phyloP scores from a whole-genome alignment of 352 stramenopile species.

The Globisporangium nunn region DNA sequence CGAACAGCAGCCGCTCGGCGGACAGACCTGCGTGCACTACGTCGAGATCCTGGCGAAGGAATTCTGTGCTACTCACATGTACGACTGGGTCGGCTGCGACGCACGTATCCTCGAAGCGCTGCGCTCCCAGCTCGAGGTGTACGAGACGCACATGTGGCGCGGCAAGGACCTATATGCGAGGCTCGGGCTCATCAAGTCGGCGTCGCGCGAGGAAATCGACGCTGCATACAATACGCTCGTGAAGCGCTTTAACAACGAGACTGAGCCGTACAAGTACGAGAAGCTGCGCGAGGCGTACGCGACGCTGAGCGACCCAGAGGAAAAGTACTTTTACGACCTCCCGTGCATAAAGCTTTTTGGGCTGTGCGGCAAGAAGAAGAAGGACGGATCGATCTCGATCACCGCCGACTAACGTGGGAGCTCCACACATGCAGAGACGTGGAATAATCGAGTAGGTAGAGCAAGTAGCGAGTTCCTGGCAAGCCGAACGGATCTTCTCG shows the following conservation, averaged over 20 bases:
- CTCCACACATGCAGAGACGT: background rate
- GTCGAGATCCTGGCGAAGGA: constrained; percentile 50
- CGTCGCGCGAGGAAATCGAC: constrained; percentile 67
- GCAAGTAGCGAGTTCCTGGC: too few relatives aligned
- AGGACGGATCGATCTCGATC: constrained; percentile 74
- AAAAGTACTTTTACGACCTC: constrained; percentile 84
- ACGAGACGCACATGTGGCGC: constrained; percentile 73
- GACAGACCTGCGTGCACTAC: constrained; percentile 68
- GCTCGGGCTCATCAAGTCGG: constrained; percentile 66
- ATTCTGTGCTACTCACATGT: constrained; percentile 76
- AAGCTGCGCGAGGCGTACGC: constrained; percentile 75
- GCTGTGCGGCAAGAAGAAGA: constrained; percentile 72
- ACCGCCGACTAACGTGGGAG: constrained; percentile 35
- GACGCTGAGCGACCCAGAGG: constrained; percentile 67
- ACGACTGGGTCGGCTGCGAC: constrained; percentile 48
- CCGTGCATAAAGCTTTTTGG: constrained; percentile 82
- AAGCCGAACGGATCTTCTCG: too few relatives aligned
- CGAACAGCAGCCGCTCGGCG: constrained; percentile 29
- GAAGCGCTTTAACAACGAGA: constrained; percentile 84
- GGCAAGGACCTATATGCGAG: constrained; percentile 79
- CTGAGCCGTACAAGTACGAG: constrained; percentile 77
- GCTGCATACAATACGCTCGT: constrained; percentile 73
- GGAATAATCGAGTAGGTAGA: background rate
- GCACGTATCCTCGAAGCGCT: constrained; percentile 54
- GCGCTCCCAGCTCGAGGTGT: constrained; percentile 49